Conservation (phyloP, 2,329 filamentous ascomycete species). For the Thielaviopsis ethacetica region DNA sequence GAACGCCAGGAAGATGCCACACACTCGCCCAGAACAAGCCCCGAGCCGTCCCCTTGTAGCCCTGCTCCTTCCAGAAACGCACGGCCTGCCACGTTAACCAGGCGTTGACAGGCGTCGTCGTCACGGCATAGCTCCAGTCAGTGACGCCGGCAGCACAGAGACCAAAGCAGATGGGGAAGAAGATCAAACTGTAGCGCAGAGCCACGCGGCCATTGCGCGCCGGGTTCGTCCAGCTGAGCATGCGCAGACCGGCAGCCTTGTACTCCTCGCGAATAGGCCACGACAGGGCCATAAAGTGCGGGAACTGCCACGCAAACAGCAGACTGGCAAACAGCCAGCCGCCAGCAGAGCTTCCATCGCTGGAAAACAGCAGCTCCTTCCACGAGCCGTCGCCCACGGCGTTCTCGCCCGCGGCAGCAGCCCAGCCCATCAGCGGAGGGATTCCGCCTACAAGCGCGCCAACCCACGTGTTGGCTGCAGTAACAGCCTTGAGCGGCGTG, state of each 20-base stretch:
- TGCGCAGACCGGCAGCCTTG: conserved; percentile 47
- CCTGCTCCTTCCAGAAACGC: conserved; percentile 63
- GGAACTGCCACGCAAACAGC: conserved; percentile 93
- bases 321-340: conserved; percentile 79
- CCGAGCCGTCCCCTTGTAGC: conserved; percentile 63
- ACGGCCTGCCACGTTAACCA: conserved; percentile 75
- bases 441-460: conserved; percentile 87
- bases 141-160: conserved; percentile 69
- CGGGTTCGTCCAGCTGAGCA: conserved; percentile 79
- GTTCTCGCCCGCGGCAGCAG: conserved; percentile 77
- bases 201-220: conserved; percentile 74
- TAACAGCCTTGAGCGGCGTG: conserved; percentile 79
- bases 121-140: conserved; percentile 68
- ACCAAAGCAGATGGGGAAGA: conserved; percentile 71
- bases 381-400: conserved; percentile 61
- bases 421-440: conserved; percentile 95
- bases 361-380: conserved; percentile 57
- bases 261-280: conserved; percentile 87
- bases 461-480: conserved; percentile 83
- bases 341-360: conserved; percentile 46
- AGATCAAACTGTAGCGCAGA: conserved; percentile 67
- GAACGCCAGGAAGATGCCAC: conserved; percentile 80
- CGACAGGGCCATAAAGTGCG: conserved; percentile 90
- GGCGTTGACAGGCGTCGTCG: conserved; percentile 65
- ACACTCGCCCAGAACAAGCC: conserved; percentile 94